phyloP scores from a whole-genome alignment of 2,329 filamentous ascomycete genomes.

The Knufia fluminis region DNA sequence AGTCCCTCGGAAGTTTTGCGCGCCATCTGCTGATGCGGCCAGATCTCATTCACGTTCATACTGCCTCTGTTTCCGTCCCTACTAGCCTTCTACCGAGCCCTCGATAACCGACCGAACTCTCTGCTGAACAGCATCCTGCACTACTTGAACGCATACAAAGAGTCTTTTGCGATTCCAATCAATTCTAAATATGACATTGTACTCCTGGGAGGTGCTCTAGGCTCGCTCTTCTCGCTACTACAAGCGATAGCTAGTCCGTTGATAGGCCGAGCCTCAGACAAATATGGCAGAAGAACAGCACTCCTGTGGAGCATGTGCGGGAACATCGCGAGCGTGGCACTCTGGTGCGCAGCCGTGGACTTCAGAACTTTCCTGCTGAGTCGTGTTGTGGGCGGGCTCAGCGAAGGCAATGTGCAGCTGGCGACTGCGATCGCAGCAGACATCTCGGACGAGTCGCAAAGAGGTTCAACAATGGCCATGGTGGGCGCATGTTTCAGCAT shows the following conservation, averaged over 20 bases:
- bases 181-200: slow-evolving; percentile 97
- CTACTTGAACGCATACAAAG: slow-evolving; percentile 89
- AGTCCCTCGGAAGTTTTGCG: slow-evolving; percentile 23
- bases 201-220: slow-evolving; percentile 82
- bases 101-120: slow-evolving; percentile 55
- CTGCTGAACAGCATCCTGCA: slow-evolving; percentile 69
- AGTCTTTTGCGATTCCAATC: slow-evolving; percentile 82
- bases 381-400: slow-evolving; percentile 81
- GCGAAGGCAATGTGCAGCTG: slow-evolving; percentile 93
- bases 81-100: slow-evolving; percentile 88
- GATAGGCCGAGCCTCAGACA: slow-evolving; percentile 81
- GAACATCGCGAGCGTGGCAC: slow-evolving; percentile 83
- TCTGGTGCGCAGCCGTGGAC: slow-evolving; percentile 89
- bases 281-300: slow-evolving; percentile 75
- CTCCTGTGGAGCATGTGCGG: slow-evolving; percentile 85
- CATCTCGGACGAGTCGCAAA: slow-evolving; percentile 74
- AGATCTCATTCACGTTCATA: slow-evolving; percentile 99
- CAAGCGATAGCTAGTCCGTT: slow-evolving; percentile 88
- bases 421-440: slow-evolving; percentile 95
- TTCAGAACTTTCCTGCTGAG: slow-evolving; percentile 96
- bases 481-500: slow-evolving; percentile 95
- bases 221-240: slow-evolving; percentile 85
- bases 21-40: slow-evolving; percentile 9
- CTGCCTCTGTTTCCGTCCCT: slow-evolving; percentile 91
- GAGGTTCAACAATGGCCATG: slow-evolving; percentile 88